Conservation (phyloP, 768 basidiomycete species). For the Hysterangium stoloniferum region DNA sequence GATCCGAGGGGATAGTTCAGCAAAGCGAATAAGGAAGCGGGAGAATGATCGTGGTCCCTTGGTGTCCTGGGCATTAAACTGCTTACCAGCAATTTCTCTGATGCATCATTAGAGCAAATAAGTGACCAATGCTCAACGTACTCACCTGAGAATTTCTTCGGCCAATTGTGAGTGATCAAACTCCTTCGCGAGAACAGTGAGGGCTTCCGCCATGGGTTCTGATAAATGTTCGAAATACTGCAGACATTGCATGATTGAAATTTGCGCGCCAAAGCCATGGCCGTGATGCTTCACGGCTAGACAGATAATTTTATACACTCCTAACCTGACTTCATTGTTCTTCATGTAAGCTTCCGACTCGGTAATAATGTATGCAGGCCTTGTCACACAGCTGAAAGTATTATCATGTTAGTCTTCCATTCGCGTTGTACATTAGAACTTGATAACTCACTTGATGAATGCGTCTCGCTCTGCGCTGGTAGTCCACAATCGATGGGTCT, state of each 20-base stretch:
- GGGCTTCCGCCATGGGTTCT: slow-evolving; percentile 89
- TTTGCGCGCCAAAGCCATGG: slow-evolving; percentile 79
- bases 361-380: slow-evolving; percentile 78
- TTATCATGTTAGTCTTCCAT: slow-evolving; percentile 10
- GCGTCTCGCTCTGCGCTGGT: slow-evolving; percentile 79
- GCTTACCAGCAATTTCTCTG: slow-evolving; percentile 73
- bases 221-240: slow-evolving; percentile 93
- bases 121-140: neutral
- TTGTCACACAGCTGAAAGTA: slow-evolving; percentile 67
- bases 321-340: slow-evolving; percentile 52
- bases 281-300: slow-evolving; percentile 86
- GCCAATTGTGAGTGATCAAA: slow-evolving; percentile 86
- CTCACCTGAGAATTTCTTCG: slow-evolving; percentile 72
- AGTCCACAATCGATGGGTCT: slow-evolving; percentile 81
- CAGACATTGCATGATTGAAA: slow-evolving; percentile 81
- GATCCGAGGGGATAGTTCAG: slow-evolving; percentile 69
- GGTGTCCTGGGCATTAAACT: slow-evolving; percentile 72
- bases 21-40: slow-evolving; percentile 71
- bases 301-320: slow-evolving; percentile 86
- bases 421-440: too few species aligned
- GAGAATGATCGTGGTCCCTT: slow-evolving; percentile 86
- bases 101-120: neutral
- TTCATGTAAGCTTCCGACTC: slow-evolving; percentile 92
- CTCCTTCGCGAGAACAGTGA: slow-evolving; percentile 70
- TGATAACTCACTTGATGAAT: slow-evolving; percentile 68